Evolutionary conservation across 1,284 basidiomycete genomes (phyloP).

Genomic region (Lentinus polychrous): DNA sequence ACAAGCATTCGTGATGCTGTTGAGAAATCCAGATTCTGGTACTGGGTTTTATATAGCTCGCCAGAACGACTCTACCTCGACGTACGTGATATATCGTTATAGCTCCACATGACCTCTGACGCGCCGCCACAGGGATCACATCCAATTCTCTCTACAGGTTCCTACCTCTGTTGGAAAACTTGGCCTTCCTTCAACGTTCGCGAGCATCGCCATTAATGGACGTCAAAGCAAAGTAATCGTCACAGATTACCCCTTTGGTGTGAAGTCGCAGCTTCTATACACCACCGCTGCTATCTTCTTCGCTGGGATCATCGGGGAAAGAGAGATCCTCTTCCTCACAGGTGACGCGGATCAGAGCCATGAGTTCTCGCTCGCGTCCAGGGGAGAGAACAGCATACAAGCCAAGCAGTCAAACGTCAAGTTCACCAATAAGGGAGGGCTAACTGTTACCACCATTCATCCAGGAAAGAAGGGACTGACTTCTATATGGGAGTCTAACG

Average conservation of each 20-base stretch:
- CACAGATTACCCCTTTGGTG: slow-evolving; percentile 60
- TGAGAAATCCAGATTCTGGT: slow-evolving; percentile 58
- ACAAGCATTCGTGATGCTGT: slow-evolving; percentile 51
- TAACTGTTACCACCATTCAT: slow-evolving; percentile 39
- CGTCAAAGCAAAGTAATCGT: slow-evolving; percentile 66
- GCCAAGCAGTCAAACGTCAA: slow-evolving; percentile 27
- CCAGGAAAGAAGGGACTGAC: slow-evolving; percentile 56
- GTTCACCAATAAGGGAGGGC: slow-evolving; percentile 28
- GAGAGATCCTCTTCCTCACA: slow-evolving; percentile 65
- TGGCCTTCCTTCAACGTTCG: slow-evolving; percentile 44
- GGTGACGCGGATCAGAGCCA: slow-evolving; percentile 53
- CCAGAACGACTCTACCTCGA: slow-evolving; percentile 58
- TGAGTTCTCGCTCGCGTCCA: slow-evolving; percentile 39
- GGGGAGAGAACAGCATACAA: slow-evolving; percentile 1
- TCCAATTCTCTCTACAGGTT: slow-evolving; percentile 51
- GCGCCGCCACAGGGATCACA: slow-evolving; percentile 32
- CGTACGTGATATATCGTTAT: slow-evolving; percentile 39
- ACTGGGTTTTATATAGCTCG: slow-evolving; percentile 66
- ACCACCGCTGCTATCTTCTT: slow-evolving; percentile 65
- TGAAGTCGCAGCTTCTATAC: slow-evolving; percentile 43
- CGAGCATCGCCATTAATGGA: slow-evolving; percentile 51
- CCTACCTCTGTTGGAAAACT: slow-evolving; percentile 42
- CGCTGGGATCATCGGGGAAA: slow-evolving; percentile 55
- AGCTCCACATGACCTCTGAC: neutral
- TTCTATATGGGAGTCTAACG: slow-evolving; percentile 25